These are phyloP conservation scores for Rhododendron molle DNA, from an alignment of 148 eudicot species.

Conservation along the genomic window DNA sequence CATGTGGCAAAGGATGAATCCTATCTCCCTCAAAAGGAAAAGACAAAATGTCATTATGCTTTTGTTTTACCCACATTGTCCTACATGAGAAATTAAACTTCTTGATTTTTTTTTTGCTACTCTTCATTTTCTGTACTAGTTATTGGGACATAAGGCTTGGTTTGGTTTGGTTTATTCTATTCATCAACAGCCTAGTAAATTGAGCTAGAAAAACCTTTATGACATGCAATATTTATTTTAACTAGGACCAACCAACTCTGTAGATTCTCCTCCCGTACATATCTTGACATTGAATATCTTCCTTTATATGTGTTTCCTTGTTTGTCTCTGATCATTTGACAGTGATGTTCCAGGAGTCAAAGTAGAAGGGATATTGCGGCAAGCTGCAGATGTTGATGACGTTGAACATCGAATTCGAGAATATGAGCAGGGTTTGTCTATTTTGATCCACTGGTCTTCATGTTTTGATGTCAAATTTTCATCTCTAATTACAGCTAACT, in stretches of 20 bases:
- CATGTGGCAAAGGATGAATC: neutral
- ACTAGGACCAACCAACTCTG: neutral
- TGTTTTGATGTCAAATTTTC: neutral
- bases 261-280: neutral
- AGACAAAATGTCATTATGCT: neutral
- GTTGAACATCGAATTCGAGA: slow-evolving; percentile 85
- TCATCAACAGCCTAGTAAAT: neutral
- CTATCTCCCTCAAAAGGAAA: neutral
- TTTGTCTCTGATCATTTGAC: slow-evolving; percentile 10
- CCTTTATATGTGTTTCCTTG: neutral
- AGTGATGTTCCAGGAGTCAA: slow-evolving; percentile 51
- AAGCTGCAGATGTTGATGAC: slow-evolving; percentile 96
- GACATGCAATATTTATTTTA: neutral
- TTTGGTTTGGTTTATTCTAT: too few relatives aligned
- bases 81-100: neutral
- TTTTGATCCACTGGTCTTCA: slow-evolving; percentile 5
- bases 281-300: neutral
- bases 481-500: neutral
- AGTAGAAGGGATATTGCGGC: slow-evolving; percentile 92
- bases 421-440: slow-evolving; percentile 75
- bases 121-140: neutral
- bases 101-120: neutral
- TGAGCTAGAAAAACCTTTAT: neutral
- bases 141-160: too few relatives aligned
- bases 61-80: neutral